Percentiles rank a stretch among this genome's conserved stretches.
These are phyloP conservation scores for Dichotomopilus funicola DNA, from an alignment of 2,329 filamentous ascomycete genomes.

Conservation along the genomic window DNA sequence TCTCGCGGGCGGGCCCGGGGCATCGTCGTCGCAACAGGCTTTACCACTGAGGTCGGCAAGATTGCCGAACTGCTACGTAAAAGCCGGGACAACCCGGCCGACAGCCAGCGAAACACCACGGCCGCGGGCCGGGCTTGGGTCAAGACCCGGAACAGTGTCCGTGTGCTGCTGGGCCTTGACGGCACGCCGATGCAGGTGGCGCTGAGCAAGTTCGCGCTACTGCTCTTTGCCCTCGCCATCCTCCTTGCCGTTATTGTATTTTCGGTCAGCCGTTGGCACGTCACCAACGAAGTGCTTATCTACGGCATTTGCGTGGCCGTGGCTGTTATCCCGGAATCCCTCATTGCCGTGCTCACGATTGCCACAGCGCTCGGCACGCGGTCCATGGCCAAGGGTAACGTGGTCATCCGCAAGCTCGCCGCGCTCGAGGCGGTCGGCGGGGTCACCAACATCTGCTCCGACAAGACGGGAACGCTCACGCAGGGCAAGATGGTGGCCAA, in stretches of 20 bases:
- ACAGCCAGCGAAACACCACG: slow-evolving; percentile 19
- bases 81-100: slow-evolving; percentile 36
- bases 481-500: slow-evolving; percentile 61
- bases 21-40: slow-evolving; percentile 63
- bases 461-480: slow-evolving; percentile 63
- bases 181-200: slow-evolving; percentile 63
- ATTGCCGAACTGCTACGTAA: slow-evolving; percentile 51
- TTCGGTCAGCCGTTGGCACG: slow-evolving; percentile 33
- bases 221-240: slow-evolving; percentile 54
- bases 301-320: slow-evolving; percentile 45
- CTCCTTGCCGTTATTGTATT: slow-evolving; percentile 38
- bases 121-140: slow-evolving; percentile 16
- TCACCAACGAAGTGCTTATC: slow-evolving; percentile 42
- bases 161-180: slow-evolving; percentile 41
- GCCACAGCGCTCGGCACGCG: slow-evolving; percentile 53
- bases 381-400: slow-evolving; percentile 48
- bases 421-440: slow-evolving; percentile 61
- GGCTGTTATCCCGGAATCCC: slow-evolving; percentile 48
- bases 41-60: slow-evolving; percentile 51
- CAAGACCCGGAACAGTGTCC: slow-evolving; percentile 24
- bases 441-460: slow-evolving; percentile 64
- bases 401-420: slow-evolving; percentile 53
- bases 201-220: slow-evolving; percentile 59
- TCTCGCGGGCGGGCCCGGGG: slow-evolving; percentile 63
- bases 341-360: slow-evolving; percentile 59